Conservation (phyloP, 139 green algal genomes). For the Chlamydomonas schloesseri region DNA sequence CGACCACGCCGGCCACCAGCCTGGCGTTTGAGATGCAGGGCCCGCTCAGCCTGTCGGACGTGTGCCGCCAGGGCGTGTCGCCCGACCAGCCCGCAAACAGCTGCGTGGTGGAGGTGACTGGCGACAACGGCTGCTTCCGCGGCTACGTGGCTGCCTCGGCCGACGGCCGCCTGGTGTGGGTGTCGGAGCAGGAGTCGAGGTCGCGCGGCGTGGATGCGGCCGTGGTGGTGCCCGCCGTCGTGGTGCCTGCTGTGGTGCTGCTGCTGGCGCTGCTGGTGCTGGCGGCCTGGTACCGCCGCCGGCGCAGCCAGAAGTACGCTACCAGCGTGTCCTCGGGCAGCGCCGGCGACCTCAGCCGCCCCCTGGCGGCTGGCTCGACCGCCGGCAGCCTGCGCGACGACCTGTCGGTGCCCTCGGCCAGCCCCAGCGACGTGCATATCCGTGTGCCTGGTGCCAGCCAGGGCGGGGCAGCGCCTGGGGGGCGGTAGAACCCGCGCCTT, state of each 20-base stretch:
- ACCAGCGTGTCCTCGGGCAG: neutral
- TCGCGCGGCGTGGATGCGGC: neutral
- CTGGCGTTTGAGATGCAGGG: conserved; percentile 38
- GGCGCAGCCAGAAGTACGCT: neutral
- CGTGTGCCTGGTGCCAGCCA: conserved; percentile 19
- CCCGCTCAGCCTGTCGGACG: neutral
- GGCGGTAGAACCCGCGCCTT: too few relatives aligned
- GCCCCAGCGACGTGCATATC: conserved; percentile 38
- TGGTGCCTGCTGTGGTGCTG: conserved; percentile 30
- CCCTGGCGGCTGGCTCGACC: neutral
- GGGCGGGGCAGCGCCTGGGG: neutral
- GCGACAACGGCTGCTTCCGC: conserved; percentile 33
- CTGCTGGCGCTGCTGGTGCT: neutral
- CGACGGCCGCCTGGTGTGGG: conserved; percentile 21
- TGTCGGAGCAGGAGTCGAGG: neutral
- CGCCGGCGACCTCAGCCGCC: conserved; percentile 5
- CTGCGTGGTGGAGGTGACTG: conserved; percentile 40
- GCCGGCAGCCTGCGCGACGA: conserved; percentile 32
- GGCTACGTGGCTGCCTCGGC: neutral
- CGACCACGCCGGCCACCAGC: neutral
- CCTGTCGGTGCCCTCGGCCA: conserved; percentile 19
- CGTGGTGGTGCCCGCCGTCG: conserved; percentile 30
- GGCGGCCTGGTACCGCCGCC: conserved; percentile 20
- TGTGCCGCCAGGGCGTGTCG: conserved; percentile 39
- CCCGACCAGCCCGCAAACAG: conserved; percentile 19